A percentile compares a stretch with the other conserved stretches of the same genome.
Conservation (phyloP, 2,329 filamentous ascomycete species). For the Colletotrichum shisoi region DNA sequence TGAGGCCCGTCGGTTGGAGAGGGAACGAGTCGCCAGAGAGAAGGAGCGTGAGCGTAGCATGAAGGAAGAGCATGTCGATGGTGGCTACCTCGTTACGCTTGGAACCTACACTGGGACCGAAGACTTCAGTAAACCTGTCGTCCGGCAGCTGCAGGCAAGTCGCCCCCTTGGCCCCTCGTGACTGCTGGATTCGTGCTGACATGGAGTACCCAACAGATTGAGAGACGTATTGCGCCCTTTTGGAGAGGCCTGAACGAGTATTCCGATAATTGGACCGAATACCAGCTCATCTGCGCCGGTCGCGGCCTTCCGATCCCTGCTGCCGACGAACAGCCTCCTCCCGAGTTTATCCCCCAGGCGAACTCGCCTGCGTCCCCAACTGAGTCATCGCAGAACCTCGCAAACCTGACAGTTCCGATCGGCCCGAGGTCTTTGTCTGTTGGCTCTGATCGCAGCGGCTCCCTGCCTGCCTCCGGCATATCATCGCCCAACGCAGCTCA, state of each 20-base stretch:
- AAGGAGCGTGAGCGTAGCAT: constrained; percentile 92
- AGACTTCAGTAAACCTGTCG: constrained; percentile 88
- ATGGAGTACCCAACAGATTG: constrained; percentile 69
- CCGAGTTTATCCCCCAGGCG: constrained; percentile 63
- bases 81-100: constrained; percentile 91
- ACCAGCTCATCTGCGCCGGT: constrained; percentile 91
- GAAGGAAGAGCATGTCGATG: constrained; percentile 90
- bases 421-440: constrained; percentile 78
- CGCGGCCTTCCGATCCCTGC: constrained; percentile 84
- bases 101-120: constrained; percentile 92
- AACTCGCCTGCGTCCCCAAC: constrained; percentile 57
- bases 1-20: constrained; percentile 84
- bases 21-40: constrained; percentile 75
- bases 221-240: constrained; percentile 90
- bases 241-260: constrained; percentile 94
- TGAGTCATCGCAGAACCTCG: constrained; percentile 67
- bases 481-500: constrained; percentile 57
- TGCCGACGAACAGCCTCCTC: constrained; percentile 81
- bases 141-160: constrained; percentile 85
- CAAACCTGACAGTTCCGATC: constrained; percentile 81
- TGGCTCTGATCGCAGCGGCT: constrained; percentile 73
- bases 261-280: constrained; percentile 87
- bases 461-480: constrained; percentile 65
- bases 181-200: background rate
- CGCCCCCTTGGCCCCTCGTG: constrained; percentile 44